Base-by-base conservation (phyloP, 805 yeast genomes). In the Yarrowia sp. region DNA sequence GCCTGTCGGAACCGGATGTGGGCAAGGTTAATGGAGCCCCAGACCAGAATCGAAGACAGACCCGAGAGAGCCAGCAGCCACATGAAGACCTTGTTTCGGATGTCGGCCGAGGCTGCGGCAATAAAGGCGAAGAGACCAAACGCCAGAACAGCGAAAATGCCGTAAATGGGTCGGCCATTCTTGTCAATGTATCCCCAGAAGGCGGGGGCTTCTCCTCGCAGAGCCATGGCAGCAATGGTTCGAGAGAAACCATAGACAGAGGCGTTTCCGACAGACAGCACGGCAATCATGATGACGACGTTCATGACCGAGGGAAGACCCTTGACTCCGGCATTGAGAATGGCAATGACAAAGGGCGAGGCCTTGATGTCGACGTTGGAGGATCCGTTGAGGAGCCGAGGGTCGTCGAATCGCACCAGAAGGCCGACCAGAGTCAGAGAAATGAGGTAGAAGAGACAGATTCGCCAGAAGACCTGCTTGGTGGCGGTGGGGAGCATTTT, bases 301-400 rank as follows among this genome's bases (percentile, higher is more conserved):
- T 89, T 89, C 79, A 89, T 82, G 41, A 89, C 84, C 49, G 85
- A 82, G 36, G 91, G 91, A 63, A 88, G 78, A 52, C 88, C 92
- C 41, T 77, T 79, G 71, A 88, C 87, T 70, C 91, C 90, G 36
- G 89, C 89, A 61, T 83, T 81, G 42, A 77, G 80, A 69, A 89
- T 85, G 41, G 94, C 90, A 78, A 90, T 86, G 67, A 89, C 94
- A 73, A 89, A 89, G 15, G 95, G 94, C 15, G 93, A 89, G 12
- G 92, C 90, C 15, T 87, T 78, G 53, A 89, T 89, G 71, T 85
- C 86, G 69, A 83, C 87, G 59, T 82, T 46, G 83, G 76, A 40
- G 84, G 80, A 69, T 85, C 84, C 70, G 8, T 78, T 69, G 40
- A 85, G 74, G 69, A 86, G 79, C 72, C 84, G 74, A 4, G 77